phyloP scores from a whole-genome alignment of 2,329 filamentous ascomycete genomes.

The Delphinella strobiligena region DNA sequence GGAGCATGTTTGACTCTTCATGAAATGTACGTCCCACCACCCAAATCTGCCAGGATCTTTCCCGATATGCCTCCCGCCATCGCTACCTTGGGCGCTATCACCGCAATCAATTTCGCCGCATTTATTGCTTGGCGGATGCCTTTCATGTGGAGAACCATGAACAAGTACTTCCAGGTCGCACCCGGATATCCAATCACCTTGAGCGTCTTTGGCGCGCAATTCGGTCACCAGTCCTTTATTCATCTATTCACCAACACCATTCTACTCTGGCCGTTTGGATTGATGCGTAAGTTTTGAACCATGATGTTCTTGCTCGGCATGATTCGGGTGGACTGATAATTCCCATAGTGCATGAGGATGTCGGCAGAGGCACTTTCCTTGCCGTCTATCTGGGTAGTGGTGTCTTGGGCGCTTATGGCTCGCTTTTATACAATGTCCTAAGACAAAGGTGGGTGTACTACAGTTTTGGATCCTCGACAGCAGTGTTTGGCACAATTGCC shows the following conservation, averaged over 20 bases:
- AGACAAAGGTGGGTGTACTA: conserved; percentile 33
- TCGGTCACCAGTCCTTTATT: conserved; percentile 52
- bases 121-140: conserved; percentile 52
- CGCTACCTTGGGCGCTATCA: conserved; percentile 51
- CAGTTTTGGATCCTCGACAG: conserved; percentile 56
- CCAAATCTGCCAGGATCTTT: conserved; percentile 40
- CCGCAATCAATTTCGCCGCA: conserved; percentile 47
- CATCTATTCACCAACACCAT: conserved; percentile 57
- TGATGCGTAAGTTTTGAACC: conserved; percentile 30
- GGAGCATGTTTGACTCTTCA: conserved; percentile 26
- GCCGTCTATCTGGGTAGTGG: conserved; percentile 53
- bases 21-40: conserved; percentile 38
- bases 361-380: conserved; percentile 57
- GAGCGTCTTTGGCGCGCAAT: conserved; percentile 50
- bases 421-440: conserved; percentile 37
- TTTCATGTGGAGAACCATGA: conserved; percentile 53
- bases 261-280: conserved; percentile 54
- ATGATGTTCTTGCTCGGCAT: not conserved
- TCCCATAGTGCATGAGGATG: conserved; percentile 51
- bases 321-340: not conserved
- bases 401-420: conserved; percentile 45
- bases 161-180: conserved; percentile 54
- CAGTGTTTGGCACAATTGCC: conserved; percentile 47
- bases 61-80: conserved; percentile 50
- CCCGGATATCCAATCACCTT: conserved; percentile 53